Percentiles rank a stretch among this genome's conserved stretches.
phyloP scores from a whole-genome alignment of 371 early-diverging fungal genomes.

The Edhazardia aedis region DNA sequence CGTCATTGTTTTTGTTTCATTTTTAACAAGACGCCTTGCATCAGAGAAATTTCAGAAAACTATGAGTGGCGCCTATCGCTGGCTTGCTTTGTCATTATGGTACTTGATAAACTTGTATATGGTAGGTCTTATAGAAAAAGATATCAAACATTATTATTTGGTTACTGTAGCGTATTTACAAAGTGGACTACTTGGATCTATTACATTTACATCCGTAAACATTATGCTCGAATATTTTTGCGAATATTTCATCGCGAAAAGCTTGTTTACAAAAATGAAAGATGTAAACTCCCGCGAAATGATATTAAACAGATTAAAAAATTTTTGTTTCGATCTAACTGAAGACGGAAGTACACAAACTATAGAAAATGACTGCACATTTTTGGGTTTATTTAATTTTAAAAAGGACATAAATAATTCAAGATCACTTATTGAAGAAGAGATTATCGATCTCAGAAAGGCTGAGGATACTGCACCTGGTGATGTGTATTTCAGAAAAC shows the following conservation, averaged over 20 bases:
- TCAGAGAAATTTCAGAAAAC: no score
- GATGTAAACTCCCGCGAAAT: slow-evolving; percentile 38
- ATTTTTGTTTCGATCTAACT: slow-evolving; percentile 32
- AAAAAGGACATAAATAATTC: neutral
- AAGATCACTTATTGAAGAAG: neutral
- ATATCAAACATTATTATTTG: slow-evolving; percentile 5
- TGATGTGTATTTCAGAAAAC: slow-evolving; percentile 17
- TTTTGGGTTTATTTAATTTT: slow-evolving; percentile 16
- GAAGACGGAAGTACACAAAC: slow-evolving; percentile 1
- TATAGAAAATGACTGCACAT: slow-evolving; percentile 2
- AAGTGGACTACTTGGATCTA: slow-evolving; percentile 21
- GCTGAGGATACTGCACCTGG: slow-evolving; percentile 8
- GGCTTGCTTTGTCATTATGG: slow-evolving; percentile 17
- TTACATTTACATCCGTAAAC: slow-evolving; percentile 15
- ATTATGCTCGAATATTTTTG: slow-evolving; percentile 30
- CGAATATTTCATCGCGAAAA: slow-evolving; percentile 24
- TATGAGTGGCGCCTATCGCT: no score
- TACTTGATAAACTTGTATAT: slow-evolving; percentile 22
- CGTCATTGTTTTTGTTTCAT: no score
- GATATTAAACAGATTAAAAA: slow-evolving; percentile 35
- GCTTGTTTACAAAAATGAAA: slow-evolving; percentile 31
- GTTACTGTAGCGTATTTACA: slow-evolving; percentile 12
- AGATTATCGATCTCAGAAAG: neutral
- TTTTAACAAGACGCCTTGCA: no score
- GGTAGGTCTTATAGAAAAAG: slow-evolving; percentile 9